These are phyloP conservation scores for Botrytis fabae DNA, from an alignment of 2,329 filamentous ascomycete species.

Conservation along the genomic window DNA sequence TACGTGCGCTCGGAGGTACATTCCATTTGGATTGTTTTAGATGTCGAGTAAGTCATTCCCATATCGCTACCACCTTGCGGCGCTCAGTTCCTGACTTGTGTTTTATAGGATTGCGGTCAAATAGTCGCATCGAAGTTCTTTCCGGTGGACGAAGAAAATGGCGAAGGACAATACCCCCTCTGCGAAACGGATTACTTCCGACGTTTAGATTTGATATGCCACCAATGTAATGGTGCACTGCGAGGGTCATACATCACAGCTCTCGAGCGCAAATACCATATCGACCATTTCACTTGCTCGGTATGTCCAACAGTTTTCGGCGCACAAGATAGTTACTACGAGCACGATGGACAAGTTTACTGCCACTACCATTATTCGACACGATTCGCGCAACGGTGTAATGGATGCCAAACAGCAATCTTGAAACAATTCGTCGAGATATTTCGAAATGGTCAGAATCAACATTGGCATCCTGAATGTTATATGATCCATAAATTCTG, in stretches of 20 bases:
- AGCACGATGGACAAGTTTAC: slow-evolving; percentile 94
- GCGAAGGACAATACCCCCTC: slow-evolving; percentile 83
- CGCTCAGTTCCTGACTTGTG: slow-evolving; percentile 30
- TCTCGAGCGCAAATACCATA: slow-evolving; percentile 96
- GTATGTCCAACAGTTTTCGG: slow-evolving; percentile 97
- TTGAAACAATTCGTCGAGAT: slow-evolving; percentile 99
- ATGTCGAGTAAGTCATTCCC: slow-evolving; percentile 66
- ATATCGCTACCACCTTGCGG: background rate
- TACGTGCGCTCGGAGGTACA: slow-evolving; percentile 87
- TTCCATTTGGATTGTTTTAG: slow-evolving; percentile 98
- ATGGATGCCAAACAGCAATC: slow-evolving; percentile 95
- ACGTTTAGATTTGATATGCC: slow-evolving; percentile 85
- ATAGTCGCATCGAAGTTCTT: slow-evolving; percentile 99
- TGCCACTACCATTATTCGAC: slow-evolving; percentile 99
- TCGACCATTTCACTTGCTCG: slow-evolving; percentile 98
- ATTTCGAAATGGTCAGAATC: slow-evolving; percentile 94
- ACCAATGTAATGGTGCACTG: slow-evolving; percentile 86
- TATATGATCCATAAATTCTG: slow-evolving; percentile 99
- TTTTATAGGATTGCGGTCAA: slow-evolving; percentile 81
- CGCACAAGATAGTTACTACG: slow-evolving; percentile 97
- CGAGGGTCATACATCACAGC: slow-evolving; percentile 98
- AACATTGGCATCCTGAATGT: slow-evolving; percentile 99
- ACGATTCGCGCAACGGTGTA: slow-evolving; percentile 92
- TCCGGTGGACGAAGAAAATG: slow-evolving; percentile 87
- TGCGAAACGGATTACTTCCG: slow-evolving; percentile 99